phyloP scores from a whole-genome alignment of 108 stramenopile genomes.

The Cylindrotheca closterium region DNA sequence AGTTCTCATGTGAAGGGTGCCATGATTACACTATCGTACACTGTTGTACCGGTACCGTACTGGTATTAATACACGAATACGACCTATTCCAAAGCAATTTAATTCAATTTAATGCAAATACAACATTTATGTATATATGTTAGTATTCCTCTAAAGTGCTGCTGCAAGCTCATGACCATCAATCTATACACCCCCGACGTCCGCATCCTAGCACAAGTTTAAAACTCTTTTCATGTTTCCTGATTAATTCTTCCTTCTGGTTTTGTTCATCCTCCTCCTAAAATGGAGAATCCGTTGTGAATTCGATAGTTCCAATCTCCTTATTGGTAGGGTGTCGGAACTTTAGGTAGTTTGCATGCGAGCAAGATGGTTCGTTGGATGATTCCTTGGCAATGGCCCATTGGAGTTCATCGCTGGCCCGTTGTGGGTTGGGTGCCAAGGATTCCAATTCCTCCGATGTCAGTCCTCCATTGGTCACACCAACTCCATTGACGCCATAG shows the following conservation, averaged over 20 bases:
- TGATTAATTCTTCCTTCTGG: neutral
- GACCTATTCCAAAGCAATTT: no score
- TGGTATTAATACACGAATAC: no score
- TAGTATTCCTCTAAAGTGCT: no score
- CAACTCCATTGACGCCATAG: conserved; percentile 77
- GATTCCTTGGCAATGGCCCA: conserved; percentile 37
- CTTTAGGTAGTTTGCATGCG: conserved; percentile 76
- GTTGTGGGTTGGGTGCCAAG: conserved; percentile 45
- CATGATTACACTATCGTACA: no score
- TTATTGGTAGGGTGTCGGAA: conserved; percentile 68
- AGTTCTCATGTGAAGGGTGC: no score
- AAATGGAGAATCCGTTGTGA: conserved; percentile 22
- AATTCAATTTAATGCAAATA: no score
- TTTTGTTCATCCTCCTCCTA: neutral
- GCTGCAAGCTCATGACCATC: no score
- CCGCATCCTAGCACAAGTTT: no score
- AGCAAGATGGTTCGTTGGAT: conserved; percentile 54
- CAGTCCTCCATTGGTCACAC: conserved; percentile 74
- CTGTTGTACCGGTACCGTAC: no score
- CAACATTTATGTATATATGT: no score
- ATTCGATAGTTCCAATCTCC: conserved; percentile 11
- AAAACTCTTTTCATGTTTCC: neutral
- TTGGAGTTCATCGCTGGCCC: conserved; percentile 61
- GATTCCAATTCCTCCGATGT: conserved; percentile 45
- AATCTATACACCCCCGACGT: no score